These are phyloP conservation scores for Rosellinia necatrix DNA, from an alignment of 2,329 filamentous ascomycete genomes.

Conservation along the genomic window DNA sequence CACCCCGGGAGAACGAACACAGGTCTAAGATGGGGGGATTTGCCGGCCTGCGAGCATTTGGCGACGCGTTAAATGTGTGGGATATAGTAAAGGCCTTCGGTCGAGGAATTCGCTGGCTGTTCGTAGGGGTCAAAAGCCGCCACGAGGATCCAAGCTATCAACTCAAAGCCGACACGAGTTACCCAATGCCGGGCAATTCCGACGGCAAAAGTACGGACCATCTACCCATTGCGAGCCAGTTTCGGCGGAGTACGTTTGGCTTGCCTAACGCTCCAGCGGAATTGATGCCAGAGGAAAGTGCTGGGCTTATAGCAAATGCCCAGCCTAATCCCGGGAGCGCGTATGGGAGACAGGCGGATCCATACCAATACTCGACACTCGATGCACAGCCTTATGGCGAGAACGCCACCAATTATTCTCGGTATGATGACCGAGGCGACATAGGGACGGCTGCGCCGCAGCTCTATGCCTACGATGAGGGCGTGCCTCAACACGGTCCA, in stretches of 20 bases:
- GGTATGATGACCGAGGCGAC: constrained; percentile 36
- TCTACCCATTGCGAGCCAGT: constrained; percentile 46
- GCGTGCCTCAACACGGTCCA: constrained; percentile 19
- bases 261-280: constrained; percentile 27
- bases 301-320: constrained; percentile 50
- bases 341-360: constrained; percentile 23
- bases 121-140: constrained; percentile 70
- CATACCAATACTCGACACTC: constrained; percentile 30
- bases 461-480: constrained; percentile 27
- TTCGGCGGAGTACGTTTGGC: constrained; percentile 43
- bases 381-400: constrained; percentile 22
- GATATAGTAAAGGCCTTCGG: constrained; percentile 82
- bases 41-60: constrained; percentile 66
- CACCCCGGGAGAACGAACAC: constrained; percentile 50
- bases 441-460: constrained; percentile 28
- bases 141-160: constrained; percentile 58
- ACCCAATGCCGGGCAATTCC: constrained; percentile 37
- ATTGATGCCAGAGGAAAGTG: constrained; percentile 45
- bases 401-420: constrained; percentile 15
- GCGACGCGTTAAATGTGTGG: constrained; percentile 78
- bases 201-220: constrained; percentile 45
- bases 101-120: constrained; percentile 78
- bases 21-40: constrained; percentile 65
- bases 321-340: constrained; percentile 38
- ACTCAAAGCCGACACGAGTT: constrained; percentile 48